Base-by-base conservation (phyloP, 2,329 filamentous ascomycete species). In the Rugonectria rugulosa region DNA sequence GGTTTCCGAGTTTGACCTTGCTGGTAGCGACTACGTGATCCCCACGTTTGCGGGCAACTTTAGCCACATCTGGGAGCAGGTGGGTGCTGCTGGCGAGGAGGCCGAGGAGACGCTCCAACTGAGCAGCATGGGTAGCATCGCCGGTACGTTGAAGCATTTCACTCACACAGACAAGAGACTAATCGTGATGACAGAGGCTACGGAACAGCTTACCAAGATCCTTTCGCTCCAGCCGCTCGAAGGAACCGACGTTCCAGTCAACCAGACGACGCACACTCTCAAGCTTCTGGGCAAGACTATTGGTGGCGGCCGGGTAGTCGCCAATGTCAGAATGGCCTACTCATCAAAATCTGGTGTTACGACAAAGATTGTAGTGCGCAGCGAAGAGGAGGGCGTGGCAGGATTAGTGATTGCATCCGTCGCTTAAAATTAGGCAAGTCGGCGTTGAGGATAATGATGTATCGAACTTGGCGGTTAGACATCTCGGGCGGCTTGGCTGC, bases 281-380 rank as follows among this genome's bases (percentile, higher is more conserved):
- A 98, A 97, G 79, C 81, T 99, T 29, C 90, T 97, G 73, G 95
- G 95, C 72, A 98, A 97, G 86, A 97, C 92, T 37, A 88, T 98
- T 60, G 88, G 85, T 27, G 95, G 94, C 29, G 95, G 95, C 64
- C 89, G 89, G 69, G 94, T 99, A 14, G 91, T 93, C 52, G 90
- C 90, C 57, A 88, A 86, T 63, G 87, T 98, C 62, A 86, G 92
- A 75, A 97, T 99, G 93, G 95, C 93, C 1, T 97, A 87, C 77
- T 96, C 91, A 59, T 87, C 90, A 68, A 97, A 96, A 83, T 89
- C 88, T 44, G 95, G 95, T 47, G 92, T 98, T 21, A 97, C 95
- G 55, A 96, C 94, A 70, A 98, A 98, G 85, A 92, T 99, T 67
- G 90, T 89, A 47, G 91, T 94, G 58, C 85, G 95, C 71, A 90